Percentiles rank a stretch among this genome's conserved stretches.
These are phyloP conservation scores for Fragosphaeria purpurea DNA, from an alignment of 2,329 filamentous ascomycete species.

Conservation along the genomic window DNA sequence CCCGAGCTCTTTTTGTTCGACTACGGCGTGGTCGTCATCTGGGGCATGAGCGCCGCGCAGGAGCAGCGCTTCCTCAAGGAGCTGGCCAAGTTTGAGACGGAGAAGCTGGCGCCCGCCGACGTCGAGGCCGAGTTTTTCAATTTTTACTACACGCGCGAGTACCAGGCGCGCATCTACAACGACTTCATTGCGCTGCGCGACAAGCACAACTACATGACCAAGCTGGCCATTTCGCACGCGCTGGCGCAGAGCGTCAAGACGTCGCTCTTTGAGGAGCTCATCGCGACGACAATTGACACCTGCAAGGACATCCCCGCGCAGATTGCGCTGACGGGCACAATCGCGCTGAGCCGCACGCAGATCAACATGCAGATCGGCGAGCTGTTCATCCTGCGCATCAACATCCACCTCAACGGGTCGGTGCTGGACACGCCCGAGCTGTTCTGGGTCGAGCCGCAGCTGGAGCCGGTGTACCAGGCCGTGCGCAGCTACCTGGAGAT, in stretches of 20 bases:
- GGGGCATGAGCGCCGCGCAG: constrained; percentile 89
- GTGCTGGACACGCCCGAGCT: constrained; percentile 94
- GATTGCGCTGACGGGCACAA: constrained; percentile 86
- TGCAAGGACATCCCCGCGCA: constrained; percentile 90
- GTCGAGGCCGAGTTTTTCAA: constrained; percentile 97
- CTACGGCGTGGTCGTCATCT: constrained; percentile 95
- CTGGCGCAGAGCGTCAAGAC: constrained; percentile 96
- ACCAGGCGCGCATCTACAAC: constrained; percentile 98
- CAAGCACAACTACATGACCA: constrained; percentile 96
- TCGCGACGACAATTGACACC: constrained; percentile 84
- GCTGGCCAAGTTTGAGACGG: constrained; percentile 84
- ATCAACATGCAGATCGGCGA: constrained; percentile 99
- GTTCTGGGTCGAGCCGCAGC: constrained; percentile 95
- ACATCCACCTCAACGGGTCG: constrained; percentile 93
- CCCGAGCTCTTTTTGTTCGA: constrained; percentile 95
- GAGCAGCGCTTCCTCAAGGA: constrained; percentile 90
- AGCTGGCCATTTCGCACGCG: constrained; percentile 91
- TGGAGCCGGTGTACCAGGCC: constrained; percentile 93
- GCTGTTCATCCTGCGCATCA: constrained; percentile 93
- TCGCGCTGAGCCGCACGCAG: constrained; percentile 74
- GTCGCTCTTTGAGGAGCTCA: constrained; percentile 88
- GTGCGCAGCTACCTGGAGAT: constrained; percentile 95
- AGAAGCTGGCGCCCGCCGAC: constrained; percentile 79
- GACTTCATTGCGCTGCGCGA: constrained; percentile 95
- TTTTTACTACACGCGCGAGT: constrained; percentile 97